phyloP scores from a whole-genome alignment of 768 basidiomycete genomes.

The Mycena leptocephala region DNA sequence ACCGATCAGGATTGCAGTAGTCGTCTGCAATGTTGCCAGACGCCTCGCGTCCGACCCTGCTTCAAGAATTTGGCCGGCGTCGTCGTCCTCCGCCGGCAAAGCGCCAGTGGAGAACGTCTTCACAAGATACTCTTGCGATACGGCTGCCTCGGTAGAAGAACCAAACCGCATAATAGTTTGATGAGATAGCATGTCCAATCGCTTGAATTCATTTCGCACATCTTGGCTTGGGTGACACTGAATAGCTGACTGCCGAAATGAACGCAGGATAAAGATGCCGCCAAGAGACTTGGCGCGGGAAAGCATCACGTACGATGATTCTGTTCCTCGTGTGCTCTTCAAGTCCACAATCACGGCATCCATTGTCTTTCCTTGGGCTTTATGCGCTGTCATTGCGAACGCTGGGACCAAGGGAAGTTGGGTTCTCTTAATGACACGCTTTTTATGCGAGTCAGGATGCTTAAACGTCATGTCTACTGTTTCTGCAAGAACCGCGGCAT shows the following conservation, averaged over 20 bases:
- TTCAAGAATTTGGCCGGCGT: too few species aligned
- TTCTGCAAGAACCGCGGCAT: conserved; percentile 2
- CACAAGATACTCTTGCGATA: background rate
- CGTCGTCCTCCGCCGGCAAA: background rate
- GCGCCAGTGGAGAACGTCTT: background rate
- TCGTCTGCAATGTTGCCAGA: too few species aligned
- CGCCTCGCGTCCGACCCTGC: too few species aligned
- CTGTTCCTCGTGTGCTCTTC: conserved; percentile 2
- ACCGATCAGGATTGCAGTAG: too few species aligned
- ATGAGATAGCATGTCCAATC: background rate
- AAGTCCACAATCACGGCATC: background rate
- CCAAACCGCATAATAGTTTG: background rate
- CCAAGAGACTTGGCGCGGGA: conserved; percentile 8
- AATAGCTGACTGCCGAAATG: background rate
- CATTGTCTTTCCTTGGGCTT: conserved; percentile 4
- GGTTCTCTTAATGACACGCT: conserved; percentile 1
- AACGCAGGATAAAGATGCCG: too few species aligned
- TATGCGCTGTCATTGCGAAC: conserved; percentile 16
- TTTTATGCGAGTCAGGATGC: conserved; percentile 6
- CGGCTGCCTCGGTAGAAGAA: background rate
- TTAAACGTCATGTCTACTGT: conserved; percentile 14
- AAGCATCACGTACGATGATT: conserved; percentile 10
- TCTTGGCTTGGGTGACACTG: conserved; percentile 8
- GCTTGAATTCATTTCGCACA: conserved; percentile 8
- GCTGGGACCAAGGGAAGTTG: conserved; percentile 3